Evolutionary conservation across 2,329 filamentous ascomycete species (phyloP).

Genomic region (Penicillium rolfsii): DNA sequence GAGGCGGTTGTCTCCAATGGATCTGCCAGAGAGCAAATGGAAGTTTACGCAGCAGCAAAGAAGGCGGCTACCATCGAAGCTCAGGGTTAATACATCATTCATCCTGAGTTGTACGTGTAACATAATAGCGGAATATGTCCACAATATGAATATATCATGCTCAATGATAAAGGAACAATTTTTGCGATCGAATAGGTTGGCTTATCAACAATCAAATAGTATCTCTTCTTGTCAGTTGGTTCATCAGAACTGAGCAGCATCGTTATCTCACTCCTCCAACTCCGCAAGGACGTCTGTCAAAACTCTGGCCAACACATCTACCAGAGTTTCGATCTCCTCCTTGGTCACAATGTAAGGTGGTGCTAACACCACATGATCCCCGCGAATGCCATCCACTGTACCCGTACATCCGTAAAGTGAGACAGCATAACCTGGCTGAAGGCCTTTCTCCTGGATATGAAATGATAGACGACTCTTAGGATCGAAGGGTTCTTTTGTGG

Average conservation of each 20-base stretch:
- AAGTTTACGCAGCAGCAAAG: conserved; percentile 19
- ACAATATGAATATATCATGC: conserved; percentile 3
- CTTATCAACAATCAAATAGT: conserved; percentile 1
- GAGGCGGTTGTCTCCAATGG: conserved; percentile 29
- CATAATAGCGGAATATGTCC: conserved; percentile 21
- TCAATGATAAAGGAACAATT: conserved; percentile 2
- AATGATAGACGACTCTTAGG: conserved; percentile 50
- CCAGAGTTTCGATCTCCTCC: conserved; percentile 61
- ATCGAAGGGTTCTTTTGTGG: conserved; percentile 58
- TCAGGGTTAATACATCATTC: conserved; percentile 23
- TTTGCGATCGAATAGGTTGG: neutral
- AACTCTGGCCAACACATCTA: conserved; percentile 55
- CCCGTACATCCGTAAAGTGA: conserved; percentile 67
- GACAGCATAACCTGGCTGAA: conserved; percentile 52
- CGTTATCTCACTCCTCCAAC: conserved; percentile 3
- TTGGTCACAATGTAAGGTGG: conserved; percentile 68
- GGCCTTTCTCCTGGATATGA: conserved; percentile 56
- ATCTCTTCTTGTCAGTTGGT: neutral
- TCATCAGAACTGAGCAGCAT: neutral
- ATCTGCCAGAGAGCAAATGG: conserved; percentile 21
- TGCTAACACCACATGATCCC: conserved; percentile 71
- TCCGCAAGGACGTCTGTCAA: conserved; percentile 54
- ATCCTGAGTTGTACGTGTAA: conserved; percentile 13
- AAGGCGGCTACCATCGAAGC: conserved; percentile 32
- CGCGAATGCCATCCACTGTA: conserved; percentile 60